Evolutionary conservation across 2,329 filamentous ascomycete species (phyloP).

Genomic region (Monilinia fructicola): DNA sequence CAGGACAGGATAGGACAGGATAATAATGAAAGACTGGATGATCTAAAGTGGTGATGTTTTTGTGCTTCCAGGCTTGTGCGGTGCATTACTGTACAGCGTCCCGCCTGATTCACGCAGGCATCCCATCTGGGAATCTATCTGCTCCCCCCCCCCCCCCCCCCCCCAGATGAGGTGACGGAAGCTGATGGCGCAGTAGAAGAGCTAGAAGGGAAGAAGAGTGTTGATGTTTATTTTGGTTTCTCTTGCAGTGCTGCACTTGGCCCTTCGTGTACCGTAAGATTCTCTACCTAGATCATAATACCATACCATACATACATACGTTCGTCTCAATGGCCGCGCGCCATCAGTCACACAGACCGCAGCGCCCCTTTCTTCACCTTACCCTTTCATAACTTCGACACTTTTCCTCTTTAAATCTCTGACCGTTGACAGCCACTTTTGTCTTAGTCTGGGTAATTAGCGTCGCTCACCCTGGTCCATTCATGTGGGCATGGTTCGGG

Average conservation of each 20-base stretch:
- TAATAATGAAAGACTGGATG: slow-evolving; percentile 21
- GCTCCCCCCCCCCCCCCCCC: not conserved
- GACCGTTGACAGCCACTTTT: slow-evolving; percentile 21
- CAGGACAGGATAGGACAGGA: too few relatives aligned
- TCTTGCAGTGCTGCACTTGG: not conserved
- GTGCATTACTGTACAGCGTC: slow-evolving; percentile 12
- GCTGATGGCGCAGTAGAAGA: not conserved
- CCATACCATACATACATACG: not conserved
- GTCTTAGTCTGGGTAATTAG: slow-evolving; percentile 8
- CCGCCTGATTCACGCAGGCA: slow-evolving; percentile 13
- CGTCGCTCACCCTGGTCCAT: slow-evolving; percentile 5
- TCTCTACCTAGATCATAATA: not conserved
- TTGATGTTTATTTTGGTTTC: not conserved
- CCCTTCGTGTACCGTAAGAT: slow-evolving; percentile 1
- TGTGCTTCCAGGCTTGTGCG: slow-evolving; percentile 23
- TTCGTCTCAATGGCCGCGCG: too few relatives aligned
- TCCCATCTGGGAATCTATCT: slow-evolving; percentile 7
- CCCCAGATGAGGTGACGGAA: not conserved
- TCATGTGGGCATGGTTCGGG: slow-evolving; percentile 28
- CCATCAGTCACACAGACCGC: too few relatives aligned
- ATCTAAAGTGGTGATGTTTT: not conserved
- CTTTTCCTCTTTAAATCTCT: slow-evolving; percentile 5
- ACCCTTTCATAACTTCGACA: slow-evolving; percentile 19
- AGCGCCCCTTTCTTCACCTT: not conserved
- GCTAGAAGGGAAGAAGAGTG: not conserved